Evolutionary conservation across 2,329 filamentous ascomycete species (phyloP).

Genomic region (Emergomyces pasteurianus): DNA sequence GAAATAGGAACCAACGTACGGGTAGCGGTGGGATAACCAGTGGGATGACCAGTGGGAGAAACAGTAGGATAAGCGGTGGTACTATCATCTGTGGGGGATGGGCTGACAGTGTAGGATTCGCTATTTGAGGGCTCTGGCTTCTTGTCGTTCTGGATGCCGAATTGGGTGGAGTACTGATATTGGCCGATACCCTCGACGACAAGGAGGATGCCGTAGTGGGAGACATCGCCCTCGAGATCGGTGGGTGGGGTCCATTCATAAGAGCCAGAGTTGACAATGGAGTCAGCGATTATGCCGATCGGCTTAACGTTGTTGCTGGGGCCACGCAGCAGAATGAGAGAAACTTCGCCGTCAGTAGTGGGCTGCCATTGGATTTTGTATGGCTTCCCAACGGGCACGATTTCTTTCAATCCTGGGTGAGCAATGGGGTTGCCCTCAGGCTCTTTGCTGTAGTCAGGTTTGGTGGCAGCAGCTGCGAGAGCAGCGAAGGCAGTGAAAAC

Average conservation of each 20-base stretch:
- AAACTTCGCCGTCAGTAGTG: conserved; percentile 31
- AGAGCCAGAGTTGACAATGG: conserved; percentile 43
- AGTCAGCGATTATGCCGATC: conserved; percentile 40
- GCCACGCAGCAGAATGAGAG: conserved; percentile 49
- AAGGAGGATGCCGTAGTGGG: conserved; percentile 50
- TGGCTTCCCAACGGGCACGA: conserved; percentile 43
- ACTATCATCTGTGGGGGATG: conserved; percentile 2
- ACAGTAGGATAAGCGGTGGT: conserved; percentile 1
- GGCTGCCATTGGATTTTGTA: conserved; percentile 49
- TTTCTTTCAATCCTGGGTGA: conserved; percentile 38
- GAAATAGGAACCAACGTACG: conserved; percentile 6
- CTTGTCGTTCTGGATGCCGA: conserved; percentile 39
- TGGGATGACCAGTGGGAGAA: conserved; percentile 1
- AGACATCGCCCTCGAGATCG: conserved; percentile 36
- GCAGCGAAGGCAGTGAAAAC: conserved; percentile 28
- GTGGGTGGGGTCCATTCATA: conserved; percentile 44
- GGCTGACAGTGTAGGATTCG: conserved; percentile 7
- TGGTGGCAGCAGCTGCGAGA: conserved; percentile 26
- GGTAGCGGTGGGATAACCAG: not conserved
- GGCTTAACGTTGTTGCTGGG: conserved; percentile 44
- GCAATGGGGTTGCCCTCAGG: conserved; percentile 44
- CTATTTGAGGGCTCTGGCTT: conserved; percentile 1
- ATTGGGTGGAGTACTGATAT: conserved; percentile 52
- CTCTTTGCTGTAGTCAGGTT: conserved; percentile 23
- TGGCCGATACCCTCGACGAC: conserved; percentile 47